Base-by-base conservation (phyloP, 148 eudicot species). In the Fagopyrum esculentum region DNA sequence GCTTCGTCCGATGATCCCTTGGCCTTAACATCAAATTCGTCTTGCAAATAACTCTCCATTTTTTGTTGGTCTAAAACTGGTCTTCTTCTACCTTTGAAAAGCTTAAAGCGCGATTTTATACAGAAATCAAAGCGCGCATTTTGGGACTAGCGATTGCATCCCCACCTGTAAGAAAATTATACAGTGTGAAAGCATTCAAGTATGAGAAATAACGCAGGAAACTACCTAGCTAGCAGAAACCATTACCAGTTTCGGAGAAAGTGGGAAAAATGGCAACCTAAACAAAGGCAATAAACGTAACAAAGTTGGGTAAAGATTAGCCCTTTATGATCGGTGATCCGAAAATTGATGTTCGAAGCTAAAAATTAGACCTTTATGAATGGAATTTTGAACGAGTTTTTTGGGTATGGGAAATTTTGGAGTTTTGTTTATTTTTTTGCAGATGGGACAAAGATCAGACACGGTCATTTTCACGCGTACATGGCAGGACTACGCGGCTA, bases 21-120 rank as follows among this genome's bases (percentile, higher is more conserved):
- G 11, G 85, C 45, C 78, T 89, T 82, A 52, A 89, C 89, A 5
- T 80, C 81, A 73, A 86, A 89, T 26, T 80, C 73, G 55, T 87
- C 82, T 8, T 87, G 78, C 84, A 87, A 68, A 48, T 79, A 85
- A 51, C 71, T 84, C 84, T 89, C 90, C 93, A 88, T 86, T 8
- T 12, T 22, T 46, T 45, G 12, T 12, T 35, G 40, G 40, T 35
- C 40, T 35, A 35, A 1, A 35, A 35, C 40, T 2, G 40, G 40
- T 35, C 10, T 30, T 2, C 40, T 17, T 57, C 2, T 4, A 63
- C 5, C 7, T 10, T 11, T n/a, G 44, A 49, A 26, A 7, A 26
- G 66, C 43, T 60, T 60, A 35, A 60, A 26, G 10, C 19, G 8
- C 29, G 29, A 1, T 63, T 63, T 63, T 30, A 63, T 29, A 63